phyloP scores from a whole-genome alignment of 2,329 filamentous ascomycete genomes.

The Ceratocystis colombiana region DNA sequence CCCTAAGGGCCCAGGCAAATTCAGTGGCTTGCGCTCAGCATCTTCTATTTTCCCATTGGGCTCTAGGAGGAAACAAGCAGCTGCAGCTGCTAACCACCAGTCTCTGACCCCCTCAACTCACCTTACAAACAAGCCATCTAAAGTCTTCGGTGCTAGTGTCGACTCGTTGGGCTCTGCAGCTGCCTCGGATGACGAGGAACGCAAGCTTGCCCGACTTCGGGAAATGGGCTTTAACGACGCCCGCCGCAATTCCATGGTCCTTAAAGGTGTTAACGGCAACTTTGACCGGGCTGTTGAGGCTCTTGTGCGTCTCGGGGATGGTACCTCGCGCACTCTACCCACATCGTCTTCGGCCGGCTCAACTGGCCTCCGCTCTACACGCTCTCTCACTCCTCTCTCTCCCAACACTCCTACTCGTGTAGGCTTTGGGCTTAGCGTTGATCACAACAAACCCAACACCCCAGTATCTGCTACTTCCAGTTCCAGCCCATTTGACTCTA shows the following conservation, averaged over 20 bases:
- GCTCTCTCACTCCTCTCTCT: constrained; percentile 47
- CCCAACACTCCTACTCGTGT: constrained; percentile 31
- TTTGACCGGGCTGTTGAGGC: constrained; percentile 79
- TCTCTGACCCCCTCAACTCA: constrained; percentile 31
- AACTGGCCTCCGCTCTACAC: constrained; percentile 36
- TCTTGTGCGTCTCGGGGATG: constrained; percentile 71
- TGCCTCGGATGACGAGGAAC: constrained; percentile 52
- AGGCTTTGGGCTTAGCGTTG: constrained; percentile 32
- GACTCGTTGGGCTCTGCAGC: constrained; percentile 35
- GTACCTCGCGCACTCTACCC: constrained; percentile 36
- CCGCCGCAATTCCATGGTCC: constrained; percentile 66
- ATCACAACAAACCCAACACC: constrained; percentile 29
- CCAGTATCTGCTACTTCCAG: constrained; percentile 39
- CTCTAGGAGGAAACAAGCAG: constrained; percentile 45
- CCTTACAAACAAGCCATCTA: constrained; percentile 54
- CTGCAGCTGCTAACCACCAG: constrained; percentile 30
- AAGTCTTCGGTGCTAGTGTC: constrained; percentile 59
- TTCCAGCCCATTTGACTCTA: constrained; percentile 59
- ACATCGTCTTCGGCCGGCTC: constrained; percentile 20
- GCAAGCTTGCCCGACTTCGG: constrained; percentile 64
- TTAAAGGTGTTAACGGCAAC: constrained; percentile 76
- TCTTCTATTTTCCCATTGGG: constrained; percentile 60
- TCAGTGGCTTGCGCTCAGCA: constrained; percentile 44
- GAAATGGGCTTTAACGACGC: constrained; percentile 91
- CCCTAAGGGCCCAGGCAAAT: constrained; percentile 54